phyloP scores from a whole-genome alignment of 257 asterid species.

The Nicotiana knightiana region DNA sequence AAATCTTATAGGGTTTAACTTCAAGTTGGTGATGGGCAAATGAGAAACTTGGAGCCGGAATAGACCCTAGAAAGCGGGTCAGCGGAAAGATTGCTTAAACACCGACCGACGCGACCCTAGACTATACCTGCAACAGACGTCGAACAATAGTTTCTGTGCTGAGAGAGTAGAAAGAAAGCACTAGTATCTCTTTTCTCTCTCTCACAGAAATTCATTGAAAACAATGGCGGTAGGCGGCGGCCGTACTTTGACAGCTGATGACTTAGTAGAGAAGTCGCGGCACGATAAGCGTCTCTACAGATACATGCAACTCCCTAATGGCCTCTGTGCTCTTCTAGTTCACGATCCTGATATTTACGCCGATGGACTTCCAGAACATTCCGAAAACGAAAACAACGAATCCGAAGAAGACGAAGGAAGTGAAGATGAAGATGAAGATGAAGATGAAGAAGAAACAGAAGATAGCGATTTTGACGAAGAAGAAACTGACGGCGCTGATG shows the following conservation, averaged over 20 bases:
- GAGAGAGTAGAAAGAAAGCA: background rate
- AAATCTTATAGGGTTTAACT: too few relatives aligned
- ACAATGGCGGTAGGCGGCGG: slow-evolving; percentile 46
- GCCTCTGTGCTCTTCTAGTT: slow-evolving; percentile 77
- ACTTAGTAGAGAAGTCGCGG: slow-evolving; percentile 67
- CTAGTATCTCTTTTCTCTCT: background rate
- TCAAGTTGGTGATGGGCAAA: too few relatives aligned
- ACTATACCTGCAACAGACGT: background rate
- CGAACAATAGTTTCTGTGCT: background rate
- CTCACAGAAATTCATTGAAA: background rate
- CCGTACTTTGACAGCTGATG: slow-evolving; percentile 63
- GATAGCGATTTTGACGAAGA: slow-evolving; percentile 27
- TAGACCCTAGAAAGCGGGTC: background rate
- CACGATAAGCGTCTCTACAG: slow-evolving; percentile 84
- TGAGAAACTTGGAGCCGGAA: too few relatives aligned
- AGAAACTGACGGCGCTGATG: slow-evolving; percentile 33
- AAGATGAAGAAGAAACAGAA: slow-evolving; percentile 24
- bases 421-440: slow-evolving; percentile 14
- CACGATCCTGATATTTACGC: slow-evolving; percentile 95
- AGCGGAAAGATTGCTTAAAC: background rate
- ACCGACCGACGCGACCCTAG: background rate
- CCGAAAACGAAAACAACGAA: background rate
- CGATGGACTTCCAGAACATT: slow-evolving; percentile 18
- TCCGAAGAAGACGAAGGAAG: slow-evolving; percentile 19
- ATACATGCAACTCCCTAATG: slow-evolving; percentile 70